Evolutionary conservation across 495 filamentous ascomycete species (phyloP).

Genomic region (Hyphodiscus hymeniophilus): DNA sequence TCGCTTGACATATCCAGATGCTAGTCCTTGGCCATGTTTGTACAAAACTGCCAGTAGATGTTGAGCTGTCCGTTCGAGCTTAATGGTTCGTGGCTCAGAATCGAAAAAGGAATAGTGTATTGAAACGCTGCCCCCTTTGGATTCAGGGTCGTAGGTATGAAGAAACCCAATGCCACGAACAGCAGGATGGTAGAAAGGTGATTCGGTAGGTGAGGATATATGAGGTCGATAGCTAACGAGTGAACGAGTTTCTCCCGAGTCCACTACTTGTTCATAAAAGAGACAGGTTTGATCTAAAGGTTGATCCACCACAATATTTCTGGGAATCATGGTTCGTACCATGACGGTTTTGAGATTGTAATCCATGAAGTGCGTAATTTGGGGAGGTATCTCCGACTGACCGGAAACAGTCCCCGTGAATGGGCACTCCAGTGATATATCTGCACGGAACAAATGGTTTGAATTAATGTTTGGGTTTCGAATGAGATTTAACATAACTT

Average conservation of each 20-base stretch:
- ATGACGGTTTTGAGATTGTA: conserved; percentile 53
- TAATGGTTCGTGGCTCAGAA: conserved; percentile 30
- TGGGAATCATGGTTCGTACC: conserved; percentile 67
- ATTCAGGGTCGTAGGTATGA: conserved; percentile 44
- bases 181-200: conserved; percentile 82
- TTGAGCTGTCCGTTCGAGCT: conserved; percentile 62
- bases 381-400: conserved; percentile 25
- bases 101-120: conserved; percentile 62
- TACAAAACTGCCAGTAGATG: conserved; percentile 63
- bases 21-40: conserved; percentile 63
- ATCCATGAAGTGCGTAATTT: conserved; percentile 35
- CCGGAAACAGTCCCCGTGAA: background rate
- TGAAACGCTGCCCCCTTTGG: conserved; percentile 44
- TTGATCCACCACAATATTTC: conserved; percentile 68
- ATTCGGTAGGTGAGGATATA: conserved; percentile 44
- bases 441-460: conserved; percentile 74
- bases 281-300: conserved; percentile 74
- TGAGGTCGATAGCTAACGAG: conserved; percentile 80
- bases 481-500: conserved; percentile 65
- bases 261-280: conserved; percentile 38
- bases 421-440: conserved; percentile 54
- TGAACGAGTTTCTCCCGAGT: conserved; percentile 26
- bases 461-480: conserved; percentile 83
- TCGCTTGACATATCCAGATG: conserved; percentile 58
- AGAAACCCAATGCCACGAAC: conserved; percentile 66